phyloP scores from a whole-genome alignment of 805 yeast species.

The Candida xyloterini region DNA sequence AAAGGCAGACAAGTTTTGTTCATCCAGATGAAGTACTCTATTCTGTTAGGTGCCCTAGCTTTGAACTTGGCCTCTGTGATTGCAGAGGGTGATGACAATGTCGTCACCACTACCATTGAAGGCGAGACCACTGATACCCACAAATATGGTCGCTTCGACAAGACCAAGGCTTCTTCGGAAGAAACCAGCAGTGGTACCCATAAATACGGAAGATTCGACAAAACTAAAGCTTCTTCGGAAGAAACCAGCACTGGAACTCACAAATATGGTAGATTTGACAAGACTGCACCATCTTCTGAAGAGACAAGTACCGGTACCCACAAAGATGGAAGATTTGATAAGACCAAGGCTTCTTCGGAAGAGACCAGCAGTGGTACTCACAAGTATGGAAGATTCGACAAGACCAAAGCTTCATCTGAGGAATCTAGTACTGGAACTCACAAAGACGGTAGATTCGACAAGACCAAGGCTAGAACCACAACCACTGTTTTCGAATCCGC shows the following conservation, averaged over 20 bases:
- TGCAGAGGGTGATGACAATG: conserved; percentile 30
- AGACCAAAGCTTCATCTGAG: conserved; percentile 34
- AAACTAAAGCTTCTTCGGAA: conserved; percentile 40
- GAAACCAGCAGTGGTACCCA: conserved; percentile 40
- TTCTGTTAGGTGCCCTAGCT: conserved; percentile 35
- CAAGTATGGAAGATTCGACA: conserved; percentile 55
- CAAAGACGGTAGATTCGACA: conserved; percentile 48
- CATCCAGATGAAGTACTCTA: conserved; percentile 39
- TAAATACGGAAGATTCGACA: conserved; percentile 48
- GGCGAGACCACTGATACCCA: conserved; percentile 31
- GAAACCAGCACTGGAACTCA: conserved; percentile 47
- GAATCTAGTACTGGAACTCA: conserved; percentile 39
- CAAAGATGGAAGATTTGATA: conserved; percentile 48
- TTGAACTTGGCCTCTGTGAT: conserved; percentile 36
- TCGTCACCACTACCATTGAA: conserved; percentile 35
- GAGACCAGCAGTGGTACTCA: conserved; percentile 47
- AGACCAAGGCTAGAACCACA: conserved; percentile 40
- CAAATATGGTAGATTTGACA: conserved; percentile 54
- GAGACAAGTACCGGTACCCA: conserved; percentile 40
- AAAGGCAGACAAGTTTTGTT: conserved; percentile 7
- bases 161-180: conserved; percentile 34
- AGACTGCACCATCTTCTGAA: conserved; percentile 34
- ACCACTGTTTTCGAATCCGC: conserved; percentile 35
- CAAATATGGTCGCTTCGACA: conserved; percentile 53
- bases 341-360: conserved; percentile 36